phyloP scores from a whole-genome alignment of 441 rosid species.

The Arabidopsis lyrata region DNA sequence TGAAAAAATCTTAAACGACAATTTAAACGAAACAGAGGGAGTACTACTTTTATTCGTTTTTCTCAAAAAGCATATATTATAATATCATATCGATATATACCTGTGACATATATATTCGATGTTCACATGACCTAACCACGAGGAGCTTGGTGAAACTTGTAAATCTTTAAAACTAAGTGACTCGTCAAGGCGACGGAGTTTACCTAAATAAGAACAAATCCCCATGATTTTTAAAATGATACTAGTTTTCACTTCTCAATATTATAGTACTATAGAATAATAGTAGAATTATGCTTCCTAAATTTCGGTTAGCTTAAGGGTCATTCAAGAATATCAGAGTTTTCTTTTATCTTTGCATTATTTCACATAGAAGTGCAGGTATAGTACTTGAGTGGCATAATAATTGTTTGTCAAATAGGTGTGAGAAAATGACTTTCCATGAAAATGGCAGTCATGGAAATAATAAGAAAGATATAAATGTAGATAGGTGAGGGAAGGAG shows the following conservation, averaged over 20 bases:
- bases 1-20: too few species aligned
- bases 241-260: not conserved
- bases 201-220: slow-evolving; percentile 16
- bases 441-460: slow-evolving; percentile 39
- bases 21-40: too few species aligned
- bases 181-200: slow-evolving; percentile 35
- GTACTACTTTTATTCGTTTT: not conserved
- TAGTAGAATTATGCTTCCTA: not conserved
- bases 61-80: not conserved
- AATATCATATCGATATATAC: slow-evolving; percentile 3
- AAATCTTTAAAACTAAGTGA: slow-evolving; percentile 1
- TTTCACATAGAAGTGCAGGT: slow-evolving; percentile 18
- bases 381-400: slow-evolving; percentile 33
- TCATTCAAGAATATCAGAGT: not conserved
- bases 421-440: slow-evolving; percentile 35
- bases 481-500: slow-evolving; percentile 21
- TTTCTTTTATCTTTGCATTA: not conserved
- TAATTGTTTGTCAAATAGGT: slow-evolving; percentile 32
- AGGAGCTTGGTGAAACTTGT: slow-evolving; percentile 26
- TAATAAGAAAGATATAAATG: slow-evolving; percentile 36
- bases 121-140: slow-evolving; percentile 21
- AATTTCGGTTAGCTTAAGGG: slow-evolving; percentile 5
- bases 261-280: not conserved
- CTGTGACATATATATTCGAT: slow-evolving; percentile 8
- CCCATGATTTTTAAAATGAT: not conserved